Evolutionary conservation across 352 stramenopile species (phyloP), one percentile per base, ranked within the genome.

Genomic region (Phytopythium kandeliae): DNA sequence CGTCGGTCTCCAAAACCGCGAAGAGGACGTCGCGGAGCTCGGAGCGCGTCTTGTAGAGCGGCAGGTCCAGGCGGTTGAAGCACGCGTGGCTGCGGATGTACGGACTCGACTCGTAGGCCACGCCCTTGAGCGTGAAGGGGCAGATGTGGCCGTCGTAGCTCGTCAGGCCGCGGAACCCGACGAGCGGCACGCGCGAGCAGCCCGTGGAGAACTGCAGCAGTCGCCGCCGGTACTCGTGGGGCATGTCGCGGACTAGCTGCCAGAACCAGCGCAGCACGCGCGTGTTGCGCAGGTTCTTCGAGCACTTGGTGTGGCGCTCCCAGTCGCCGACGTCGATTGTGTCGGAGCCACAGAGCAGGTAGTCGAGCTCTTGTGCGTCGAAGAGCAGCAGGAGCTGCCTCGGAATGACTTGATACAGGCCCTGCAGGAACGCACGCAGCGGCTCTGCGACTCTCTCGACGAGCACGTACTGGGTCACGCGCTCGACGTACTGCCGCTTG

Each of bases 251-350:
- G 41, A 98, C 75, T 10, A 98, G 10, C 17, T 78, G 59, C 74
- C 74, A 85, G 44, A 85, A 82, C 63, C 62, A 76, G n/a, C 63
- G 60, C 48, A 70, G 48, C 5, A 71, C 61, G 48, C 67, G 45
- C 34, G 63, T 53, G 25, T 59, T 56, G 4, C 34, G 45, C 21
- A 75, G 46, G 46, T 66, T 73, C 46, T 57, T 65, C 3, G 67
- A 73, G 21, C 60, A 65, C 28, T 63, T 75, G 40, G 89, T 97
- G 49, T 98, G 62, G 8, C 55, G 56, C 63, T 92, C 85, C 95
- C 95, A 98, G 67, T 98, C 95, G 21, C 92, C 68, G 47, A 98
- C 89, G 42, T 98, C 85, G 57, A 98, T 97, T 44, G 80, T 74
- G 17, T 96, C 89, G 37, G 97, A 68, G 22, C 95, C 95, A 51